Conservation (phyloP, 1,284 basidiomycete genomes). For the Ustilago bromivora region DNA sequence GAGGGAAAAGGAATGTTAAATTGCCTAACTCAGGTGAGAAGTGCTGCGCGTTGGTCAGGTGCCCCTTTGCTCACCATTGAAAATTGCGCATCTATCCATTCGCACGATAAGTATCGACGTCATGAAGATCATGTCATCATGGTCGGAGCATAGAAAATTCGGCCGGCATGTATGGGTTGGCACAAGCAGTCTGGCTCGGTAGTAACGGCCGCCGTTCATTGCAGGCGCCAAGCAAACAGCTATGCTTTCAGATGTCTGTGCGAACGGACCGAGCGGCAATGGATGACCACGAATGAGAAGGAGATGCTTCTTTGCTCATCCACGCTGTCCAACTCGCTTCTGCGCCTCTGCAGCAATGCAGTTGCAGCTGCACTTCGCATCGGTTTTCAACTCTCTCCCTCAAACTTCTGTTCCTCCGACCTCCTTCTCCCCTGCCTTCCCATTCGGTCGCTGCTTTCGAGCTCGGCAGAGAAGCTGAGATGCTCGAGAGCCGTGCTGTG, state of each 20-base stretch:
- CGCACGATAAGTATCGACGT: too few species aligned
- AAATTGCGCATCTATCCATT: too few species aligned
- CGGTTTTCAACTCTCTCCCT: not conserved
- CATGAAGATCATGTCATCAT: too few species aligned
- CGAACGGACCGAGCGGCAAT: not conserved
- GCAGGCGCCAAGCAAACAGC: too few species aligned
- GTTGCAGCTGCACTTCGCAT: not conserved
- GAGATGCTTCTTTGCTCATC: not conserved
- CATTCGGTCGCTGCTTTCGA: not conserved
- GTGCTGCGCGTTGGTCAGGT: too few species aligned
- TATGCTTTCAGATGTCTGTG: not conserved
- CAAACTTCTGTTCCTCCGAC: not conserved
- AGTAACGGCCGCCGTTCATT: too few species aligned
- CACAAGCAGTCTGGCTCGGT: not conserved
- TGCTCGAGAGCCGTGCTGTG: not conserved
- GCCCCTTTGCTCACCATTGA: too few species aligned
- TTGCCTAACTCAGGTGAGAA: too few species aligned
- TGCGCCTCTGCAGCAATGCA: constrained; percentile 2
- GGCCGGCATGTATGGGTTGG: not conserved
- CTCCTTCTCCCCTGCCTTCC: not conserved
- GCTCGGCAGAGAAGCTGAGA: not conserved
- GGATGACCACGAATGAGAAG: not conserved
- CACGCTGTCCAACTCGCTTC: constrained; percentile 4
- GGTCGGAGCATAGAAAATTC: too few species aligned
- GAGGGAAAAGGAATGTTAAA: too few species aligned